Evolutionary conservation across 2,329 filamentous ascomycete genomes (phyloP), one percentile per base, ranked within the genome.

Genomic region (Aspergillus novoparasiticus): DNA sequence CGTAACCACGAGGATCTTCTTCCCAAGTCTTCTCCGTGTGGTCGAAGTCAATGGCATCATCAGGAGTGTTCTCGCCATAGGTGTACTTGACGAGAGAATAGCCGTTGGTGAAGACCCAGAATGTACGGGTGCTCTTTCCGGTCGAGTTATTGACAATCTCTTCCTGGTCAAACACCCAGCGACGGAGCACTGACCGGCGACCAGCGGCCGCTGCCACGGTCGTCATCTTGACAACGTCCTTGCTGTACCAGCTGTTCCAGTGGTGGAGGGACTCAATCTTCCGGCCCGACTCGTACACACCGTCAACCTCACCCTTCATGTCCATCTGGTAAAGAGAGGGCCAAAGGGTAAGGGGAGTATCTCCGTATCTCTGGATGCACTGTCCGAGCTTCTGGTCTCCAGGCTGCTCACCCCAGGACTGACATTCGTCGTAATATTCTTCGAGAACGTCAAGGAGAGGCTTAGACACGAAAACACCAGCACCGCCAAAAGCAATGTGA

Each of bases 211-310:
- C 77, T 23, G 77, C 63, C 16, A 80, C 78, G 23, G 79, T 73
- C 62, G 73, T 76, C 78, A 81, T 81, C 70, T 79, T 79, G 39
- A 80, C 76, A 4, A 81, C 79, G 61, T 81, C 79, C 73, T 79
- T 79, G 60, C 69, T 74, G 66, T 79, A 80, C 79, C 79, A 81
- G 46, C 75, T 79, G 68, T 75, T 77, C 78, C 79, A 81, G 68
- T 81, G 79, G 69, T 81, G 79, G 58, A 81, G 71, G 50, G 77
- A 76, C 60, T 80, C 75, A n/a, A 81, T 79, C 69, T 72, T 76
- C 46, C 76, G 73, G 32, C 79, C 79, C 19, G 78, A 80, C 64
- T 81, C 79, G 63, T 79, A 80, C 16, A 81, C 70, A 65, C 79
- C 79, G 51, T 80, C 78, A 11, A 78, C 73, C 16, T 75, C 75